Percentiles rank a stretch among this genome's conserved stretches.
These are phyloP conservation scores for Clitopilus passeckerianus DNA, from an alignment of 768 basidiomycete species.

Conservation along the genomic window DNA sequence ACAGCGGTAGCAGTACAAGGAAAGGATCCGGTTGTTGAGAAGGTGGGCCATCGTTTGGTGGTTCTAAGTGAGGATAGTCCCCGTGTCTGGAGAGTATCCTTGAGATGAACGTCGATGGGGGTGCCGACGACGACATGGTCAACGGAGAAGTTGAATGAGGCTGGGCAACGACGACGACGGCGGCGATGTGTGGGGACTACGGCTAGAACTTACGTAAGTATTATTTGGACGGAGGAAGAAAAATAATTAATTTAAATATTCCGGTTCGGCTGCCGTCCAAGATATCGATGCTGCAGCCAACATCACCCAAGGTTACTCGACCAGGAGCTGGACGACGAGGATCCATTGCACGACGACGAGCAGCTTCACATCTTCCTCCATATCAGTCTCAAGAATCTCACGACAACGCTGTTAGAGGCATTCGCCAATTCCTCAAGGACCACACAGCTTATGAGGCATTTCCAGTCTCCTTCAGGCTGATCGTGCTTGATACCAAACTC, in stretches of 20 bases:
- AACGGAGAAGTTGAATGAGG: background rate
- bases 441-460: conserved; percentile 94
- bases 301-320: conserved; percentile 22
- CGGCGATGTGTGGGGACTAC: background rate
- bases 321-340: conserved; percentile 19
- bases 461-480: conserved; percentile 93
- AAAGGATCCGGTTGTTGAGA: conserved; percentile 56
- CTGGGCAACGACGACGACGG: background rate
- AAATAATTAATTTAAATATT: conserved; percentile 3
- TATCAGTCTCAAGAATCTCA: conserved; percentile 57
- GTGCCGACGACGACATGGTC: conserved; percentile 1
- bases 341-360: conserved; percentile 51
- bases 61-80: conserved; percentile 7
- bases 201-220: background rate
- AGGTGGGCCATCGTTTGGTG: conserved; percentile 17
- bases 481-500: conserved; percentile 93
- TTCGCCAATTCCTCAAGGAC: conserved; percentile 79
- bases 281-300: conserved; percentile 46
- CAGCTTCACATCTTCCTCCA: conserved; percentile 54
- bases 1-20: conserved; percentile 85
- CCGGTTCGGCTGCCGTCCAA: background rate
- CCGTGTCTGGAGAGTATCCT: background rate
- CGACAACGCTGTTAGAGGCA: conserved; percentile 60
- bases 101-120: conserved; percentile 7
- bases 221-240: background rate